A percentile compares a stretch with the other conserved stretches of the same genome.
These are phyloP conservation scores for Globisporangium iwayamae DNA, from an alignment of 352 stramenopile genomes.

Conservation along the genomic window DNA sequence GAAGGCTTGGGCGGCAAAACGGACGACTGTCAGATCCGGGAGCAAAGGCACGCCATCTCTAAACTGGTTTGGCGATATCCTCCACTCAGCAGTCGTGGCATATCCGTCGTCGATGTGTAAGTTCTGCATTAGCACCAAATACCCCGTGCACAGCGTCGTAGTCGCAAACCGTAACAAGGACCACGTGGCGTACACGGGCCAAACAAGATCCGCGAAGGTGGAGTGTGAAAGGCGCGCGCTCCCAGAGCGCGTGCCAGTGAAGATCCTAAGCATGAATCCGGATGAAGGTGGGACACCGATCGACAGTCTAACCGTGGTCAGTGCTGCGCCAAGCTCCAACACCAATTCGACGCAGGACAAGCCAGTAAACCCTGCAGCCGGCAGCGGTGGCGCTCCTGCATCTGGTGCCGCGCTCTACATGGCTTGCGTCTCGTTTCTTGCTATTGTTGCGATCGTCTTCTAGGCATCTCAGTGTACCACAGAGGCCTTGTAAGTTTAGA, in stretches of 20 bases:
- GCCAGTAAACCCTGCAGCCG: neutral
- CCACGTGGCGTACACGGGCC: neutral
- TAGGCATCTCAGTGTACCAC: neutral
- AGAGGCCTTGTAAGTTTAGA: neutral
- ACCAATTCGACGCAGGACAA: neutral
- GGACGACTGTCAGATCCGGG: neutral
- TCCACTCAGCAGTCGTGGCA: neutral
- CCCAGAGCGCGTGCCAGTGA: neutral
- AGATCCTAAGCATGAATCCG: neutral
- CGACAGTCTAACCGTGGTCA: neutral
- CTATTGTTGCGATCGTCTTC: neutral
- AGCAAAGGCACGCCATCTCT: neutral
- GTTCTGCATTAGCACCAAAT: neutral
- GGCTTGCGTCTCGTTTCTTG: neutral
- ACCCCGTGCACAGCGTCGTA: neutral
- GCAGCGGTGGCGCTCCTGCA: neutral
- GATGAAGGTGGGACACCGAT: neutral
- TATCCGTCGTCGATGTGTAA: neutral
- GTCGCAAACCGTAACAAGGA: neutral
- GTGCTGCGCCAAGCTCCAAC: no score
- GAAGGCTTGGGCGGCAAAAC: neutral
- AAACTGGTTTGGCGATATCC: neutral
- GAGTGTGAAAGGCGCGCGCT: neutral
- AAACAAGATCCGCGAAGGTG: neutral
- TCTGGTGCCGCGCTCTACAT: neutral